Conservation (phyloP, 176 grass and related monocot genomes). For the Aegilops longissima region DNA sequence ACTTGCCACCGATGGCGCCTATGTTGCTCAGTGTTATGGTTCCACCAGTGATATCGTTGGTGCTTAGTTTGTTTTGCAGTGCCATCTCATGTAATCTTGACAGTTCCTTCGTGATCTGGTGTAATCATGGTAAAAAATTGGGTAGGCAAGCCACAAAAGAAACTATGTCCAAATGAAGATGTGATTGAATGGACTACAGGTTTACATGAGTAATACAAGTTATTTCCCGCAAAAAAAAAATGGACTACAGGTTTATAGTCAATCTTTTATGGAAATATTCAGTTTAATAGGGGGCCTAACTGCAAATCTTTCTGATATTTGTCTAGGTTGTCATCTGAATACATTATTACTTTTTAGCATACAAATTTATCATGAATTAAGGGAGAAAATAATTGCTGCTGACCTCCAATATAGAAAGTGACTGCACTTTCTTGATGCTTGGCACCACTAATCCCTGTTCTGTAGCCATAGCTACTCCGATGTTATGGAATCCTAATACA, state of each 20-base stretch:
- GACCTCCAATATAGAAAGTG: conserved; percentile 88
- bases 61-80: conserved; percentile 61
- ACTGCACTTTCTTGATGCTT: conserved; percentile 93
- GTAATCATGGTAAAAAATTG: conserved; percentile 11
- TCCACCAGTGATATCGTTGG: conserved; percentile 71
- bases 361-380: conserved; percentile 8
- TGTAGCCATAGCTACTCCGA: conserved; percentile 96
- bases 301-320: not conserved
- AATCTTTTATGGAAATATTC: not conserved
- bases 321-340: not conserved
- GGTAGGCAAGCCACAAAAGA: conserved; percentile 10
- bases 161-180: not conserved
- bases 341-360: not conserved
- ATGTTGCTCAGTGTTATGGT: conserved; percentile 98
- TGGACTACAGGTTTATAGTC: not conserved
- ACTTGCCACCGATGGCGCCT: conserved; percentile 92
- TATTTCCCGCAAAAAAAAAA: not conserved
- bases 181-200: not conserved
- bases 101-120: conserved; percentile 87
- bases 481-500: conserved; percentile 76
- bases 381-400: conserved; percentile 2
- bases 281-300: not conserved
- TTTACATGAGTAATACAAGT: not conserved
- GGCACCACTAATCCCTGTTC: conserved; percentile 87
- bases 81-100: conserved; percentile 74